Percentiles rank a stretch among this genome's conserved stretches.
These are phyloP conservation scores for Obba rivulosa DNA, from an alignment of 768 basidiomycete species.

Conservation along the genomic window DNA sequence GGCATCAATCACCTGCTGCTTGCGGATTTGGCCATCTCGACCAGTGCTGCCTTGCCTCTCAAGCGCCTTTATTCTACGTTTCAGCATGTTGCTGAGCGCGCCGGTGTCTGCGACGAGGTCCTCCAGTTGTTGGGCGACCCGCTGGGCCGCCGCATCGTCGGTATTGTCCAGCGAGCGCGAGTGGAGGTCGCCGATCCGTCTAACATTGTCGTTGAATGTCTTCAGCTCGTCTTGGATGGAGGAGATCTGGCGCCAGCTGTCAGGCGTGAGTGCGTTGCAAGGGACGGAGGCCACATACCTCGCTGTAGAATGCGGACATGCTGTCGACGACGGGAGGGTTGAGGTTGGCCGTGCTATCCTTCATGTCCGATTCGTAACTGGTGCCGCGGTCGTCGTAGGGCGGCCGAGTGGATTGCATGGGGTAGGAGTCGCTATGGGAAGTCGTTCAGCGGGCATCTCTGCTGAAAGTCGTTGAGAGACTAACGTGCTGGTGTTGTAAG, in stretches of 20 bases:
- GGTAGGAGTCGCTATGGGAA: constrained; percentile 49
- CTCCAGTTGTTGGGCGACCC: constrained; percentile 44
- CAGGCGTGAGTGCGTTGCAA: constrained; percentile 3
- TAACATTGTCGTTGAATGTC: constrained; percentile 41
- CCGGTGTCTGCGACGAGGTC: constrained; percentile 56
- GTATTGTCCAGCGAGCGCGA: constrained; percentile 45
- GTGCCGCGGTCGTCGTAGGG: constrained; percentile 55
- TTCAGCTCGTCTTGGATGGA: constrained; percentile 42
- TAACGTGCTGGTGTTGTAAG: constrained; percentile 39
- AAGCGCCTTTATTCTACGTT: constrained; percentile 53
- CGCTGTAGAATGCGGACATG: constrained; percentile 70
- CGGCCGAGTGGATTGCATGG: constrained; percentile 55
- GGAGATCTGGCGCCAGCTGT: constrained; percentile 31
- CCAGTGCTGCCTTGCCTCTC: constrained; percentile 35
- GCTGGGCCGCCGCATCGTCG: constrained; percentile 39
- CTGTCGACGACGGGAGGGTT: constrained; percentile 35
- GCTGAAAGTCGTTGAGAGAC: constrained; percentile 19
- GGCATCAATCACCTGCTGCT: constrained; percentile 32
- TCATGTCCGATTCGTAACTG: constrained; percentile 72
- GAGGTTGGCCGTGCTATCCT: constrained; percentile 50
- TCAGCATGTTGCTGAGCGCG: constrained; percentile 49
- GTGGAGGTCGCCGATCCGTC: constrained; percentile 43
- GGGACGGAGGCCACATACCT: constrained; percentile 40
- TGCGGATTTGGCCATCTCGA: constrained; percentile 43
- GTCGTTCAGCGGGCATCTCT: too few relatives aligned